Percentiles rank a stretch among this genome's conserved stretches.
Conservation (phyloP, 768 basidiomycete species). For the Termitomyces sp. region DNA sequence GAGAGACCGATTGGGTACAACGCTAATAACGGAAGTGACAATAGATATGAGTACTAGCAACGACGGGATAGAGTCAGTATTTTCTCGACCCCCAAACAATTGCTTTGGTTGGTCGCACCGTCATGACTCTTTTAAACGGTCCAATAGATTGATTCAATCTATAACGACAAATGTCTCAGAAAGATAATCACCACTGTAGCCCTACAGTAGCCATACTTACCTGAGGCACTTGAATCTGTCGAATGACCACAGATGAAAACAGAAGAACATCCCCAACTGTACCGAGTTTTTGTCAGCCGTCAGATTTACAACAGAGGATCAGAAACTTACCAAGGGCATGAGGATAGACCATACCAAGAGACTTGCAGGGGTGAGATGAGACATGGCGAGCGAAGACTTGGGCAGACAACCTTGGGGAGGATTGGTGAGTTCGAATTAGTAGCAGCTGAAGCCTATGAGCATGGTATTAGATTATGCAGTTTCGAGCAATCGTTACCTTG, state of each 20-base stretch:
- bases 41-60: conserved; percentile 66
- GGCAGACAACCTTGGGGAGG: conserved; percentile 3
- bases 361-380: conserved; percentile 38
- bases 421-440: conserved; percentile 17
- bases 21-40: conserved; percentile 55
- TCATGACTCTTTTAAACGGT: conserved; percentile 70
- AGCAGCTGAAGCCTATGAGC: not conserved
- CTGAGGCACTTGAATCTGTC: conserved; percentile 72
- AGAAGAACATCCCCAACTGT: conserved; percentile 56
- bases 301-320: not conserved
- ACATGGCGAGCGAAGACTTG: not conserved
- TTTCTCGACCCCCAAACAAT: not conserved
- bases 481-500: too few species aligned
- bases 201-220: conserved; percentile 28
- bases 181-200: not conserved
- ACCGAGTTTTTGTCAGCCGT: not conserved
- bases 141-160: conserved; percentile 71
- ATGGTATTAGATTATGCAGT: not conserved
- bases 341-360: conserved; percentile 63
- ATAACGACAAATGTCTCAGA: not conserved
- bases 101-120: not conserved
- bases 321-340: conserved; percentile 39
- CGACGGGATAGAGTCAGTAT: not conserved
- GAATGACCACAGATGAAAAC: conserved; percentile 77
- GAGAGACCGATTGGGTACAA: conserved; percentile 58